Evolutionary conservation across 2,329 filamentous ascomycete species (phyloP), one percentile per base, ranked within the genome.

Genomic region (Stylonectria norvegica): DNA sequence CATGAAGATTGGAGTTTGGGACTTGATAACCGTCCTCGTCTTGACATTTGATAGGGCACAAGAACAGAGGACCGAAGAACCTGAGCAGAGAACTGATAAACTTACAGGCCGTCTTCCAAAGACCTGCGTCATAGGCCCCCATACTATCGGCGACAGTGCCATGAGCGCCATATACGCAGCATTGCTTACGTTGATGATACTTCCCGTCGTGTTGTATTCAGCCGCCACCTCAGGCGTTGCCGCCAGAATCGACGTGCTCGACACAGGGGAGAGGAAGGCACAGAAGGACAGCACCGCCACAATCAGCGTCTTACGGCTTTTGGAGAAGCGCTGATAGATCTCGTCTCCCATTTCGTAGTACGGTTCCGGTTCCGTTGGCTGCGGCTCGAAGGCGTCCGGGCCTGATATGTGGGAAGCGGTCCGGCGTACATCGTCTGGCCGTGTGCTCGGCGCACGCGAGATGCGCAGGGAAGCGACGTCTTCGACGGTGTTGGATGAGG

Each of bases 121-220:
- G 0, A 83, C 73, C 49, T 82, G 78, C 48, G 82, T 85, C 43
- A 87, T 66, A 0, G 86, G 86, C 0, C 85, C 84, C 76, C 83
- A 90, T 38, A 89, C 75, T 8, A 81, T 74, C 2, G 85, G 80
- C 11, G 75, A 78, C 4, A 87, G 40, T 0, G 83, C 85, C 85
- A 89, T 90, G 52, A 83, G 81, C 4, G 83, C 62, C 68, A 88
- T 75, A 52, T 87, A 88, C n/a, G 84, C 63, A 0, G 86, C 85
- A 64, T 90, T 91, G 56, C 77, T 83, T 31, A 85, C 63, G 57
- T 87, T 86, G 59, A 90, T 81, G 41, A 89, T 75, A 8, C 76
- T 76, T 5, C 81, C 83, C 0, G 77, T 84, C 0, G 83, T 87
- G 27, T 69, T 49, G 58, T 78, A 88, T 6, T 78, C 80, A 4